phyloP scores from a whole-genome alignment of 2,329 filamentous ascomycete genomes.

The Aspergillus costaricaensis region DNA sequence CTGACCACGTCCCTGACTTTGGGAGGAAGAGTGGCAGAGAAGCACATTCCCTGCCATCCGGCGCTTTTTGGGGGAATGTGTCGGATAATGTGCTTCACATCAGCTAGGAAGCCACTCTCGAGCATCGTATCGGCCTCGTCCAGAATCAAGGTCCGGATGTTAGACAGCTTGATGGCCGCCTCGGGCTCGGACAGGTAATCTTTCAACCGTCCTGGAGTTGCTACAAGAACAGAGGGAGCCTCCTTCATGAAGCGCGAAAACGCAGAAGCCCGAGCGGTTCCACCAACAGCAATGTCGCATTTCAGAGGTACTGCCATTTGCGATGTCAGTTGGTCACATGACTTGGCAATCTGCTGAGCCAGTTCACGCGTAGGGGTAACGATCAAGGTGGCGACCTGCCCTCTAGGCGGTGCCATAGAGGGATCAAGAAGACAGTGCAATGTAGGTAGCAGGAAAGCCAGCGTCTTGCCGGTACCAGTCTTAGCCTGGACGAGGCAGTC shows the following conservation, averaged over 20 bases:
- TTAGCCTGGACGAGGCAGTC: slow-evolving; percentile 59
- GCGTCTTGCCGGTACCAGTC: slow-evolving; percentile 54
- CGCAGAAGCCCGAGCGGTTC: slow-evolving; percentile 33
- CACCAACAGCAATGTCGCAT: slow-evolving; percentile 50
- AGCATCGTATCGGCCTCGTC: slow-evolving; percentile 45
- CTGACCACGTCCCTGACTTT: slow-evolving; percentile 78
- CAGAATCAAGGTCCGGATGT: slow-evolving; percentile 53
- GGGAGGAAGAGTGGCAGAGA: slow-evolving; percentile 84
- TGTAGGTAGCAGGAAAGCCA: slow-evolving; percentile 52
- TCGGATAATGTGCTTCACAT: slow-evolving; percentile 54
- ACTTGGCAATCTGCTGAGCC: slow-evolving; percentile 53
- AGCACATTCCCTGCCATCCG: slow-evolving; percentile 65
- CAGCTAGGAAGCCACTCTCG: slow-evolving; percentile 49
- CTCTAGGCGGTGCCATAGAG: slow-evolving; percentile 27
- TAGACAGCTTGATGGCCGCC: slow-evolving; percentile 47
- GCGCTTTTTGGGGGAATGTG: slow-evolving; percentile 53
- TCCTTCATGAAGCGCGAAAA: slow-evolving; percentile 32
- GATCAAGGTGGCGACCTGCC: slow-evolving; percentile 49
- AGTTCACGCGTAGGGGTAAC: slow-evolving; percentile 53
- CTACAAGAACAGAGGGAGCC: slow-evolving; percentile 44
- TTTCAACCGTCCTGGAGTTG: slow-evolving; percentile 51
- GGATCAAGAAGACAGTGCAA: slow-evolving; percentile 48
- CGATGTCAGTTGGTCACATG: slow-evolving; percentile 47
- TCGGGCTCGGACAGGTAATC: slow-evolving; percentile 49
- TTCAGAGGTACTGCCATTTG: slow-evolving; percentile 41